Percentiles rank a stretch among this genome's conserved stretches.
phyloP scores from a whole-genome alignment of 2,329 filamentous ascomycete species.

The Chaetothyriales sp. region DNA sequence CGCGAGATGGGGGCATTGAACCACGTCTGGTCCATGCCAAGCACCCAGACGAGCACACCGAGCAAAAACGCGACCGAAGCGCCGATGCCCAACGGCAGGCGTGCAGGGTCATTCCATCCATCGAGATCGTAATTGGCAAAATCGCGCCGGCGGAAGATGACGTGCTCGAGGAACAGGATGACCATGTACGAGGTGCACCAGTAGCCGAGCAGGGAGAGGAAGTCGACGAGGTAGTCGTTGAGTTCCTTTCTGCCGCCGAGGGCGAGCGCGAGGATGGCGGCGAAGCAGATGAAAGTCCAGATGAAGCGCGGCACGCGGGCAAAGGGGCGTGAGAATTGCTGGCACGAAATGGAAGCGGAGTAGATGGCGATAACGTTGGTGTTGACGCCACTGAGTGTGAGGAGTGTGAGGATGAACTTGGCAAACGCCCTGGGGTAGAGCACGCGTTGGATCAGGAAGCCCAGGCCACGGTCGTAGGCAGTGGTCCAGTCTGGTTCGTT shows the following conservation, averaged over 20 bases:
- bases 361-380: constrained; percentile 36
- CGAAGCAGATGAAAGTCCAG: constrained; percentile 36
- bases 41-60: constrained; percentile 36
- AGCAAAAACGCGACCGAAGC: constrained; percentile 33
- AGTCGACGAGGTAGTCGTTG: constrained; percentile 33
- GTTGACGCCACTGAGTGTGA: constrained; percentile 32
- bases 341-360: constrained; percentile 23
- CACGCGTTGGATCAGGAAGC: constrained; percentile 33
- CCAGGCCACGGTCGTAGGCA: constrained; percentile 30
- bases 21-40: constrained; percentile 48
- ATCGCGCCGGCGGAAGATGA: constrained; percentile 32
- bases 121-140: constrained; percentile 36
- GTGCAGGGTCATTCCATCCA: constrained; percentile 33
- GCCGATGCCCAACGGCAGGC: constrained; percentile 33
- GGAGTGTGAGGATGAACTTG: constrained; percentile 29
- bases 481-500: constrained; percentile 28
- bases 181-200: constrained; percentile 38
- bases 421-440: constrained; percentile 35
- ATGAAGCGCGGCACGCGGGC: constrained; percentile 34
- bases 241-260: constrained; percentile 33
- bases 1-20: constrained; percentile 34
- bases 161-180: constrained; percentile 38
- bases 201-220: constrained; percentile 37
- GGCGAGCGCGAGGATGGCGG: constrained; percentile 32
- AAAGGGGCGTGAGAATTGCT: constrained; percentile 31